Evolutionary conservation across 352 stramenopile genomes (phyloP).

Genomic region (Aphanomyces astaci): DNA sequence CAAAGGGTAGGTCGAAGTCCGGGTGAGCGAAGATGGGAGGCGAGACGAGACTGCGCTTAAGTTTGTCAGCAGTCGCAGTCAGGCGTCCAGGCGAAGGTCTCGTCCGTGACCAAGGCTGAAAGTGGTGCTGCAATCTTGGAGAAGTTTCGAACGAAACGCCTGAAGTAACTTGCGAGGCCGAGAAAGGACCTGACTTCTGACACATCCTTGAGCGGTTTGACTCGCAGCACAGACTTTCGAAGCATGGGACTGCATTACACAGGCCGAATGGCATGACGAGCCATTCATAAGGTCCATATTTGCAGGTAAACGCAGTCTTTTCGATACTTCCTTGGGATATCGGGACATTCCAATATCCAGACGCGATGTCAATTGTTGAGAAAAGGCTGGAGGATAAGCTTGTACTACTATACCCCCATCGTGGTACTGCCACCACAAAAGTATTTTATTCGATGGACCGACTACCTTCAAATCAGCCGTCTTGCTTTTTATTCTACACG

Average conservation of each 20-base stretch:
- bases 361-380: not conserved
- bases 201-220: not conserved
- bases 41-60: too few relatives aligned
- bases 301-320: not conserved
- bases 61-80: too few relatives aligned
- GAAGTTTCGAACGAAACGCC: not conserved
- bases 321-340: not conserved
- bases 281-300: not conserved
- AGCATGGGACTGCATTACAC: not conserved
- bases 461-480: too few relatives aligned
- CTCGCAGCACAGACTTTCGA: not conserved
- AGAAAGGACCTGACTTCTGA: not conserved
- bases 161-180: not conserved
- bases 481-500: too few relatives aligned
- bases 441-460: not conserved
- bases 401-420: not conserved
- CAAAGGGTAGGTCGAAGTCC: not conserved
- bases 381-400: not conserved
- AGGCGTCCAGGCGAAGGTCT: not conserved
- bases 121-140: not conserved
- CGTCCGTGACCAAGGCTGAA: too few relatives aligned
- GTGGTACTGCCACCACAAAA: not conserved
- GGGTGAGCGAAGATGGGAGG: too few relatives aligned
- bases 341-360: too few relatives aligned
- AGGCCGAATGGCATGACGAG: not conserved